phyloP scores from a whole-genome alignment of 1,139 yeast species.

The Scheffersomyces stambukii region DNA sequence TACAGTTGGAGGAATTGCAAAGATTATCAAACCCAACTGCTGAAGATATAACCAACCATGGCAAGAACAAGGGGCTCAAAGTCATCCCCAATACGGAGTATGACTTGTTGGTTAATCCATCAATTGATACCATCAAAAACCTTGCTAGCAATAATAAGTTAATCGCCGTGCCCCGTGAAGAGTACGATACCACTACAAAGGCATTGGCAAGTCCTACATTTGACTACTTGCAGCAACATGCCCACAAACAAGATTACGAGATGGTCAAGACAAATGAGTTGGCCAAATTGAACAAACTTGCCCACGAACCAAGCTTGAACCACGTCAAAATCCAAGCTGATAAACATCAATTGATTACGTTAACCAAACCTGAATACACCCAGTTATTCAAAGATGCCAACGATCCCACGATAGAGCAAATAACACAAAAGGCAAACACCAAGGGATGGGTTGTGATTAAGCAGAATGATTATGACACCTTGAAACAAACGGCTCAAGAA shows the following conservation, averaged over 20 bases:
- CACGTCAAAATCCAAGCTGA: slow-evolving; percentile 36
- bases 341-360: slow-evolving; percentile 29
- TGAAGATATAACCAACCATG: slow-evolving; percentile 10
- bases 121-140: slow-evolving; percentile 14
- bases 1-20: slow-evolving; percentile 10
- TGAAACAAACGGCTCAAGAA: slow-evolving; percentile 9
- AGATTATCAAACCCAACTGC: slow-evolving; percentile 7
- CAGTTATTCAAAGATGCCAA: slow-evolving; percentile 30
- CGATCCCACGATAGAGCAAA: slow-evolving; percentile 28
- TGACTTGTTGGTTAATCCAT: slow-evolving; percentile 18
- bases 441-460: slow-evolving; percentile 19
- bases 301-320: slow-evolving; percentile 27
- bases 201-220: slow-evolving; percentile 20
- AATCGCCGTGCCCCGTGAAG: slow-evolving; percentile 15
- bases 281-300: slow-evolving; percentile 18
- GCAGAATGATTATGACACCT: slow-evolving; percentile 14
- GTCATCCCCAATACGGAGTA: slow-evolving; percentile 13
- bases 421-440: slow-evolving; percentile 17
- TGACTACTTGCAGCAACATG: slow-evolving; percentile 20
- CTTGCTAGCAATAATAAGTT: slow-evolving; percentile 13
- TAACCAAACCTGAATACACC: slow-evolving; percentile 33
- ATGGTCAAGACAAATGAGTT: slow-evolving; percentile 13
- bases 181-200: slow-evolving; percentile 9
- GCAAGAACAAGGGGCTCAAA: slow-evolving; percentile 8
- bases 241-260: slow-evolving; percentile 9